phyloP scores from a whole-genome alignment of 169 alveolate species.

The Theileria orientalis region DNA sequence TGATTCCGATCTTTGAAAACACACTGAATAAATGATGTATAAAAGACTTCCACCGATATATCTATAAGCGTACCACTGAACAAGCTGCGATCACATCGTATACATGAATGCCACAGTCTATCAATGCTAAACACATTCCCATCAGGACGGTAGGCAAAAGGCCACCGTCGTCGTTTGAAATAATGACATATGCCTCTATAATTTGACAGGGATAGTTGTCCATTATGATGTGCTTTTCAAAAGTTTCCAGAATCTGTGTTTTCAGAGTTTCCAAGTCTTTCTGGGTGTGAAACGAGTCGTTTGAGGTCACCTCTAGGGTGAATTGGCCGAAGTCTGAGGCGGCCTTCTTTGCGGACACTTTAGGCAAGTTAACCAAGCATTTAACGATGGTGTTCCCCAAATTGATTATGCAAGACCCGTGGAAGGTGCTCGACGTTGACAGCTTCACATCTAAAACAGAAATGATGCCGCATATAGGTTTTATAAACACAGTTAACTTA shows the following conservation, averaged over 20 bases:
- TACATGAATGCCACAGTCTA: constrained; percentile 61
- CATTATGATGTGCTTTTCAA: constrained; percentile 48
- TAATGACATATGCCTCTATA: constrained; percentile 53
- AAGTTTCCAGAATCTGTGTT: constrained; percentile 32
- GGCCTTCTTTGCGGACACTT: constrained; percentile 22
- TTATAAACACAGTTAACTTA: background rate
- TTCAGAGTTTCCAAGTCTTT: background rate
- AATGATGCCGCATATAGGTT: background rate
- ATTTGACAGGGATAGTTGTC: constrained; percentile 44
- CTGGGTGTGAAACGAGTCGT: background rate
- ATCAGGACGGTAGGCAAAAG: constrained; percentile 43
- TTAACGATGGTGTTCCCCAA: constrained; percentile 63
- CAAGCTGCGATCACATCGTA: constrained; percentile 39
- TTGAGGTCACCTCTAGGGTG: constrained; percentile 34
- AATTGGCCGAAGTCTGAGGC: constrained; percentile 37
- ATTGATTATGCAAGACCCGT: constrained; percentile 51
- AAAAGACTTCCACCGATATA: no score
- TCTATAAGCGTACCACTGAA: constrained; percentile 57
- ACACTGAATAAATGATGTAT: constrained; percentile 7
- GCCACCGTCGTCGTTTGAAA: constrained; percentile 59
- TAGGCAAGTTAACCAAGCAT: constrained; percentile 54
- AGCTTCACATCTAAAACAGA: constrained; percentile 33
- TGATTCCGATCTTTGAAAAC: constrained; percentile 20
- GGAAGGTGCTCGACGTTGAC: constrained; percentile 31
- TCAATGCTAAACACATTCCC: constrained; percentile 48